Evolutionary conservation across 176 grass and related monocot species (phyloP), one percentile per base, ranked within the genome.

Genomic region (Lolium rigidum): DNA sequence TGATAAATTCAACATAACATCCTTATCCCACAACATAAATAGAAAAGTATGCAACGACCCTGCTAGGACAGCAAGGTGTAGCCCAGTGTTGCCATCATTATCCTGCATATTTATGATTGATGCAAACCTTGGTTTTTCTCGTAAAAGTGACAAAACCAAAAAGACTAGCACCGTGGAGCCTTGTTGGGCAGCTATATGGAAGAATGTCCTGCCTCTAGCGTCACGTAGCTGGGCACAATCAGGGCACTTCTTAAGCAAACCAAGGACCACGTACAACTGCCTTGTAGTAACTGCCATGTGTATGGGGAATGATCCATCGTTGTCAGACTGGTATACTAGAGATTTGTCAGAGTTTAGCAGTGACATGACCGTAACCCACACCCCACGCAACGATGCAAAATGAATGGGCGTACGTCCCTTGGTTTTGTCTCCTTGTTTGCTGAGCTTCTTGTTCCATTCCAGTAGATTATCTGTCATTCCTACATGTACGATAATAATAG

Each of bases 101-200:
- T 91, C 86, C 47, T 79, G 82, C 16, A 68, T 37, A 17, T 93
- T 87, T 26, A 82, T 4, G 13, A 41, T 21, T 0, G 83, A 24
- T 43, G 43, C 11, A 20, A 31, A 22, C 1, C 17, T 13, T 0
- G 3, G 1, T 3, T 24, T 3, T 11, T 3, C 47, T 26, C 0
- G 2, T 22, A 41, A 6, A 43, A 43, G 4, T 13, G 1, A 13
- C 7, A 28, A 4, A 17, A 8, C 6, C 3, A 11, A 28, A 0
- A 35, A 35, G 31, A 35, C 31, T 14, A 16, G 14, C 35, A 9
- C n/a, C 10, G 10, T 4, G 60, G 25, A 25, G 60, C 18, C 10
- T 5, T 66, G 3, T 37, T 26, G 3, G 0, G 76, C 88, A 9
- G 91, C 91, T 35, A 72, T 52, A 4, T 90, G 91, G 10, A 93